These are phyloP conservation scores for Oropetium thomaeum DNA, from an alignment of 176 grass and related monocot species.

Conservation along the genomic window DNA sequence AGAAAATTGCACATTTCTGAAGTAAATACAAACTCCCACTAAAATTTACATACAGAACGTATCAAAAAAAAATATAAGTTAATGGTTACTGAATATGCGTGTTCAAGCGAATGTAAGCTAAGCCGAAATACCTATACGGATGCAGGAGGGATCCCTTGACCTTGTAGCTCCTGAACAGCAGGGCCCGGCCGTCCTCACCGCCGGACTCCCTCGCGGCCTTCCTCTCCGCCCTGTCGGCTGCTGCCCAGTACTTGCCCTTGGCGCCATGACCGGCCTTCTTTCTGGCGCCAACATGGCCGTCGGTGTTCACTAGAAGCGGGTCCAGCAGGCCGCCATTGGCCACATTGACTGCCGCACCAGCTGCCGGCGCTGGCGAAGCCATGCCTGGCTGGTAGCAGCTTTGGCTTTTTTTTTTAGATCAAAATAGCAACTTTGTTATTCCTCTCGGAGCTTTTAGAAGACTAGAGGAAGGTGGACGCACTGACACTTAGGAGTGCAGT, in stretches of 20 bases:
- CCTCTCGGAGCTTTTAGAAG: neutral
- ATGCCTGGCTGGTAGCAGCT: neutral
- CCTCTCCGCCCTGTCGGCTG: conserved; percentile 32
- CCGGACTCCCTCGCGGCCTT: conserved; percentile 26
- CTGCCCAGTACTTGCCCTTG: conserved; percentile 42
- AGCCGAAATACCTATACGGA: conserved; percentile 33
- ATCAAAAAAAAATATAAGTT: neutral
- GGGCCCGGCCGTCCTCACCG: conserved; percentile 39
- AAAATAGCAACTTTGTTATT: neutral
- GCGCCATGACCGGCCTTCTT: neutral
- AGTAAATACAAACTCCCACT: neutral
- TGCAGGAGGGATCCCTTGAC: conserved; percentile 41
- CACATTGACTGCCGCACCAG: neutral
- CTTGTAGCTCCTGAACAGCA: conserved; percentile 49
- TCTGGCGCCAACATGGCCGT: neutral
- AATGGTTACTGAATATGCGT: neutral
- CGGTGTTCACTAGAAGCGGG: conserved; percentile 19
- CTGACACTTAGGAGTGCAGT: neutral
- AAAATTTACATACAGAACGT: neutral
- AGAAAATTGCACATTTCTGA: neutral
- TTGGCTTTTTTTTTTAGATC: too few relatives aligned
- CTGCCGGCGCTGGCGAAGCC: conserved; percentile 27
- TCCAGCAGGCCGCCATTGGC: conserved; percentile 19
- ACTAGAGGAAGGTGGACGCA: neutral
- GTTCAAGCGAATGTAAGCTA: neutral